Percentiles rank a stretch among this genome's conserved stretches.
Conservation (phyloP, 331 rosid genomes). For the Erythrophleum ivorense region DNA sequence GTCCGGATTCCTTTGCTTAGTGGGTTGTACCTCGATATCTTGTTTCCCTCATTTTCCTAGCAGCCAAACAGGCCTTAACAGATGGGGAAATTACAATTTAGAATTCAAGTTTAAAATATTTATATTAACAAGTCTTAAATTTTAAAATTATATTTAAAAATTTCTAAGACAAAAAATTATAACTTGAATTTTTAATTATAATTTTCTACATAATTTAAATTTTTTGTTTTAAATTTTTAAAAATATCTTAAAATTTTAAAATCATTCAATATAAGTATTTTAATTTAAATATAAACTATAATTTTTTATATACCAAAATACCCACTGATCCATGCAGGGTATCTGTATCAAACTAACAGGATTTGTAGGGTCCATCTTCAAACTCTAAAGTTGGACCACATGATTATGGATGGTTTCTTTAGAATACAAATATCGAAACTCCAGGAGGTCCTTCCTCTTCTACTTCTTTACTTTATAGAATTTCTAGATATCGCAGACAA, state of each 20-base stretch:
- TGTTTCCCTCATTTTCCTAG: not conserved
- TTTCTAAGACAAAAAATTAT: no score
- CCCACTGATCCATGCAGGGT: not conserved
- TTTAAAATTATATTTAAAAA: no score
- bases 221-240: no score
- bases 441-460: not conserved
- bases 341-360: not conserved
- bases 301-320: no score
- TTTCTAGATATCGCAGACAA: not conserved
- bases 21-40: not conserved
- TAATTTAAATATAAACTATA: no score
- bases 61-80: not conserved
- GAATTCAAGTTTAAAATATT: no score
- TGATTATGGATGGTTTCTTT: not conserved
- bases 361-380: not conserved
- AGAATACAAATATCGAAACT: not conserved
- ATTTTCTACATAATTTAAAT: no score
- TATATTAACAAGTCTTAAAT: no score
- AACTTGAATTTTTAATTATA: no score
- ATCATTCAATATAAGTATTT: no score
- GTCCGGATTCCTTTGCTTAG: not conserved
- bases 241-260: no score
- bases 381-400: not conserved
- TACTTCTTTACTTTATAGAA: not conserved
- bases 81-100: no score